Conservation (phyloP, 441 rosid genomes). For the Raphanus hybrid region DNA sequence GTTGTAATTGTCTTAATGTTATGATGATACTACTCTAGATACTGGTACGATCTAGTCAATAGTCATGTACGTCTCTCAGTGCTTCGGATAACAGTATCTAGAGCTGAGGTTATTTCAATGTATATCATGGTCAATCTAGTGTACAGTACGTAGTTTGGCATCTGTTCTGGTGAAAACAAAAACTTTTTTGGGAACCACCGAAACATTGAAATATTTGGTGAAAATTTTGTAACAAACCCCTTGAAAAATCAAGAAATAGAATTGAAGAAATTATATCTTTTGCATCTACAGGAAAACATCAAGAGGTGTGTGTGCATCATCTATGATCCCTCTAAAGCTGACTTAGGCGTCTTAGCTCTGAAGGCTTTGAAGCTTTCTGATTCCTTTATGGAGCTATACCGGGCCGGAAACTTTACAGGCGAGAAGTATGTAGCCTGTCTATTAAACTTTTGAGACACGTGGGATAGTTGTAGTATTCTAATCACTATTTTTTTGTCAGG, state of each 20-base stretch:
- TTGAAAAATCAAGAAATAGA: constrained; percentile 1
- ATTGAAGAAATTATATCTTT: neutral
- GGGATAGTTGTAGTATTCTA: constrained; percentile 20
- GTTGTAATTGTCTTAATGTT: neutral
- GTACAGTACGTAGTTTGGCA: neutral
- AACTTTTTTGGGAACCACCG: neutral
- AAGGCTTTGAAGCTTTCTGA: constrained; percentile 98
- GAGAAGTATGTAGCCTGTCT: too few species aligned
- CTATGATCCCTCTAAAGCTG: constrained; percentile 93
- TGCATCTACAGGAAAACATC: constrained; percentile 77
- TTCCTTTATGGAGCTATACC: constrained; percentile 75
- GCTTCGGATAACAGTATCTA: neutral
- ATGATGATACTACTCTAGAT: neutral
- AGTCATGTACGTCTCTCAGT: neutral
- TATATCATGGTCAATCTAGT: neutral
- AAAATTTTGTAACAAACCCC: neutral
- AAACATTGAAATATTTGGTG: neutral
- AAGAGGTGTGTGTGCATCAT: constrained; percentile 95
- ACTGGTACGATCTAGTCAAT: neutral
- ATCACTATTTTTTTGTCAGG: constrained; percentile 48
- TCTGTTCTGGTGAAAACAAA: constrained; percentile 1
- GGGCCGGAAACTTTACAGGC: too few species aligned
- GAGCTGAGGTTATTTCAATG: neutral
- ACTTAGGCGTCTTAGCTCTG: constrained; percentile 87
- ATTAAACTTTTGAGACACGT: neutral